phyloP scores from a whole-genome alignment of 495 filamentous ascomycete genomes.

The Talaromyces proteolyticus region DNA sequence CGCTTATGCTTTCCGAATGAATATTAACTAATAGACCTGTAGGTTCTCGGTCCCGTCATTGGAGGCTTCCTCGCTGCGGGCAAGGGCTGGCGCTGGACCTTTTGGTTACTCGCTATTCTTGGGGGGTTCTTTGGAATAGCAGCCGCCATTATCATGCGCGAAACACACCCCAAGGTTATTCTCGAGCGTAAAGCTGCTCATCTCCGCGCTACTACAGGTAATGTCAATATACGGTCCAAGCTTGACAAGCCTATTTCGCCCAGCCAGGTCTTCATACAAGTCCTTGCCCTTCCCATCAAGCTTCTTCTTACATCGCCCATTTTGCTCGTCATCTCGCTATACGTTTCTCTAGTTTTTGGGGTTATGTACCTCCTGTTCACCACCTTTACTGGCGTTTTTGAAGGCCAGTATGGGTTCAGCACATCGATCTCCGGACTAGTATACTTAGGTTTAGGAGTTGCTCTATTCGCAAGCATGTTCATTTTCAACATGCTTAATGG shows the following conservation, averaged over 20 bases:
- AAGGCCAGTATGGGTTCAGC: conserved; percentile 23
- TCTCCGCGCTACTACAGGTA: conserved; percentile 43
- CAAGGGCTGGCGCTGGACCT: conserved; percentile 41
- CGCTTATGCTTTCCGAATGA: neutral
- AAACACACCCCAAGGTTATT: conserved; percentile 69
- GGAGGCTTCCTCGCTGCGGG: conserved; percentile 32
- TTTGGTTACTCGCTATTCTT: conserved; percentile 38
- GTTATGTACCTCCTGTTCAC: conserved; percentile 34
- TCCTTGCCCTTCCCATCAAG: conserved; percentile 17
- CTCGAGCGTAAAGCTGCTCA: conserved; percentile 59
- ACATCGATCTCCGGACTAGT: conserved; percentile 21
- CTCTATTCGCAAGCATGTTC: conserved; percentile 14
- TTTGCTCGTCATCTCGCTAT: conserved; percentile 23
- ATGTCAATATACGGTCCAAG: conserved; percentile 45
- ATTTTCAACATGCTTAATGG: conserved; percentile 19
- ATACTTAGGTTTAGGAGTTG: conserved; percentile 31
- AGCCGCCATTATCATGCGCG: conserved; percentile 48
- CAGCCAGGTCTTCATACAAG: conserved; percentile 29
- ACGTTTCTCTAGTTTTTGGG: conserved; percentile 26
- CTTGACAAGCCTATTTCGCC: conserved; percentile 46
- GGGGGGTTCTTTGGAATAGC: conserved; percentile 21
- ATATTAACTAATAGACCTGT: neutral
- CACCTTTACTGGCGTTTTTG: conserved; percentile 30
- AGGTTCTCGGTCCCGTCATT: conserved; percentile 23
- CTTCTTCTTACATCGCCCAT: conserved; percentile 33